Conservation (phyloP, 2,329 filamentous ascomycete species). For the Pseudopyrenochaeta lycopersici region DNA sequence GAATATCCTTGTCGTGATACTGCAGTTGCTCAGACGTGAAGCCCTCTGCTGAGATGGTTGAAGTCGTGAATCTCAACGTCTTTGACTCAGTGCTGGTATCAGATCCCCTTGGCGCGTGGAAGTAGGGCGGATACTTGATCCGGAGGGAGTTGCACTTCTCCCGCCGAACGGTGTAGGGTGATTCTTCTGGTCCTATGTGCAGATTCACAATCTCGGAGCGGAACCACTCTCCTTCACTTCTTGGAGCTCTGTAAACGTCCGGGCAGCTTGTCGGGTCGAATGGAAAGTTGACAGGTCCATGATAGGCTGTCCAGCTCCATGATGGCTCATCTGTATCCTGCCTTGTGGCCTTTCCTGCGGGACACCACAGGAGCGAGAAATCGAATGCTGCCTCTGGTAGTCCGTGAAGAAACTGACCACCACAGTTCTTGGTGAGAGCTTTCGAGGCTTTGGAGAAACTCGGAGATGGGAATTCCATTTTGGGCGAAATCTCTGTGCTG, state of each 20-base stretch:
- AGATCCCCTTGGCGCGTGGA: slow-evolving; percentile 31
- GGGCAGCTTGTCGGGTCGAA: slow-evolving; percentile 45
- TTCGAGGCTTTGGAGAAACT: slow-evolving; percentile 34
- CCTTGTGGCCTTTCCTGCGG: slow-evolving; percentile 25
- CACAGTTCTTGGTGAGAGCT: slow-evolving; percentile 38
- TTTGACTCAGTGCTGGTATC: slow-evolving; percentile 25
- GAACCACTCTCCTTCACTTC: slow-evolving; percentile 34
- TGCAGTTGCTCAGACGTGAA: slow-evolving; percentile 38
- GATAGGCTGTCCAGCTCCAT: slow-evolving; percentile 45
- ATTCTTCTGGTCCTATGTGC: slow-evolving; percentile 29
- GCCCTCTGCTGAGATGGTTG: slow-evolving; percentile 33
- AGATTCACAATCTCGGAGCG: slow-evolving; percentile 40
- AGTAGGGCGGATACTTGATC: slow-evolving; percentile 37
- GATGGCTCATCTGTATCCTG: slow-evolving; percentile 31
- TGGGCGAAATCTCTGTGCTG: slow-evolving; percentile 25
- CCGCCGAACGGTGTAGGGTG: slow-evolving; percentile 39
- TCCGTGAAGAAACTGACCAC: slow-evolving; percentile 38
- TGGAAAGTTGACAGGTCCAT: slow-evolving; percentile 40
- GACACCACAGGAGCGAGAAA: slow-evolving; percentile 45
- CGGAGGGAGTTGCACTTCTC: slow-evolving; percentile 31
- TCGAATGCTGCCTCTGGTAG: slow-evolving; percentile 46
- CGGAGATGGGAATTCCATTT: slow-evolving; percentile 18
- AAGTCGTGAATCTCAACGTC: slow-evolving; percentile 37
- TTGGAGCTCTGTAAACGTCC: slow-evolving; percentile 32
- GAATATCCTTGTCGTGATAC: slow-evolving; percentile 27